Conservation (phyloP, 306 rosid genomes). For the Canavalia gladiata region DNA sequence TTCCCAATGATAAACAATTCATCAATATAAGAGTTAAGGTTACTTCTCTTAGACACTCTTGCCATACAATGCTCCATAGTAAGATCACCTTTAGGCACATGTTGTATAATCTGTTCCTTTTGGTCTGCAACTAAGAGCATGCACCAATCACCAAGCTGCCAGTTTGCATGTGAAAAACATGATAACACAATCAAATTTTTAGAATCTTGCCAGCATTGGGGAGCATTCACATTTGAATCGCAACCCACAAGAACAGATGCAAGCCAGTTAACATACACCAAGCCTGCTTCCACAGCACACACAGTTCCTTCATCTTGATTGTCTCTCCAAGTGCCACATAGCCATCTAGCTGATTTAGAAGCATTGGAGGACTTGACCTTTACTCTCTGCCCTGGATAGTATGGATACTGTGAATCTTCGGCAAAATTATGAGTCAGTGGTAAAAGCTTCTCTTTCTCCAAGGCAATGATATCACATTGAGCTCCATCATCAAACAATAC, state of each 20-base stretch:
- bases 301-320: slow-evolving; percentile 81
- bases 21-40: slow-evolving; percentile 50
- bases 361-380: slow-evolving; percentile 59
- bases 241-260: slow-evolving; percentile 63
- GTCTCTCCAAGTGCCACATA: slow-evolving; percentile 84
- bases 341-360: slow-evolving; percentile 78
- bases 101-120: slow-evolving; percentile 42
- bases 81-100: slow-evolving; percentile 48
- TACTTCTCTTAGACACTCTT: slow-evolving; percentile 58
- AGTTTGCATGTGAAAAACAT: slow-evolving; percentile 74
- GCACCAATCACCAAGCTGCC: slow-evolving; percentile 99
- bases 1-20: slow-evolving; percentile 73
- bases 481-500: slow-evolving; percentile 84
- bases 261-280: slow-evolving; percentile 83
- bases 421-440: slow-evolving; percentile 68
- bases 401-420: slow-evolving; percentile 86
- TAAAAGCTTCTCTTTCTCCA: slow-evolving; percentile 69
- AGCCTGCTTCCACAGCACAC: slow-evolving; percentile 77
- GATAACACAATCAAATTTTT: slow-evolving; percentile 71
- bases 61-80: slow-evolving; percentile 51
- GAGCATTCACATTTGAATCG: slow-evolving; percentile 60
- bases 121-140: slow-evolving; percentile 61
- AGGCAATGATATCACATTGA: slow-evolving; percentile 65
- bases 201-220: slow-evolving; percentile 70
- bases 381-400: slow-evolving; percentile 95